Base-by-base conservation (phyloP, 2,329 filamentous ascomycete species). In the Dothistroma septosporum region DNA sequence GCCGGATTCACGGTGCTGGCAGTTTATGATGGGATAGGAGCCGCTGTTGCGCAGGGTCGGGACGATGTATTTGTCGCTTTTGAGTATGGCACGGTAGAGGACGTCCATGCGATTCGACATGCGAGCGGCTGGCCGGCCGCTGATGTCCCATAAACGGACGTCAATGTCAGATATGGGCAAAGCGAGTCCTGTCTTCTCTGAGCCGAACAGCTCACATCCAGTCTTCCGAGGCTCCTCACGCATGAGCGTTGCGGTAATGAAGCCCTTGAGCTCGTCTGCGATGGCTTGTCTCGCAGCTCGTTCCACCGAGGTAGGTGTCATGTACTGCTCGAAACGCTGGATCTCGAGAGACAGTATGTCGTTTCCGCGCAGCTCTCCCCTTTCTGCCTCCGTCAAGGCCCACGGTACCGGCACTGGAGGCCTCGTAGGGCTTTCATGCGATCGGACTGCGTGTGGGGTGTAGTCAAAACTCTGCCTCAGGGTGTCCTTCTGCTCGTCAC, bases 101-200 rank as follows among this genome's bases (percentile, higher is more conserved):
- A 60, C 50, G 14, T n/a, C 7, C 35, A 63, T 67, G 28, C 35
- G 55, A n/a, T 49, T 19, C 10, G 16, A n/a, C 41, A 57, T 53
- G 28, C 64, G 59, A 41, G 52, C 14, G 37, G 22, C 46, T 47
- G 69, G 61, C n/a, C 68, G 63, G 19, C 70, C 64, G 71, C 70
- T 28, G 66, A 58, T 19, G 74, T 66, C n/a, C 64, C 63, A 64
- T 75, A 76, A 55, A 72, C 77, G 72, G 76, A 81, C 61, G 67
- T 87, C 82, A 12, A 87, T 74, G 69, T 83, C 81, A 7, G 85
- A 87, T 46, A 76, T 75, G 31, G 80, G 77, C 57, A 80, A 68
- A 0, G 80, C 79, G 37, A 86, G 72, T 9, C 82, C 82, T 14
- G 79, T 85, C 11, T 73, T 70, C 59, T 81, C 76, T 9, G 84